phyloP scores from a whole-genome alignment of 116 monocot genomes.

The Thalassia testudinum region DNA sequence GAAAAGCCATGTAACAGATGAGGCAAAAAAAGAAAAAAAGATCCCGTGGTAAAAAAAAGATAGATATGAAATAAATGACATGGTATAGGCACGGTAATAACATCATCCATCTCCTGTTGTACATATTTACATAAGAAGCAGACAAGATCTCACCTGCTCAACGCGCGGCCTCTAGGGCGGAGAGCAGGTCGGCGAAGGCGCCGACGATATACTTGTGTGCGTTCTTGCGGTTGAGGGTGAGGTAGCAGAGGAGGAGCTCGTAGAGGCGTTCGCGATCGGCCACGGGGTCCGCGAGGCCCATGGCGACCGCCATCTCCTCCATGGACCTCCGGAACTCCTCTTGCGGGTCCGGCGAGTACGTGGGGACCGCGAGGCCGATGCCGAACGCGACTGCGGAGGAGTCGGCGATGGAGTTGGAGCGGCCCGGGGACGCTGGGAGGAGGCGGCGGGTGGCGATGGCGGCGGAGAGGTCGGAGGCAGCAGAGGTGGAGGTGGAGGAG shows the following conservation, averaged over 20 bases:
- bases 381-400: slow-evolving; percentile 6
- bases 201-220: slow-evolving; percentile 59
- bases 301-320: slow-evolving; percentile 72
- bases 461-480: slow-evolving; percentile 22
- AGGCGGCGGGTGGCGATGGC: slow-evolving; percentile 38
- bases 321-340: slow-evolving; percentile 64
- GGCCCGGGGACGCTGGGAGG: slow-evolving; percentile 32
- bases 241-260: slow-evolving; percentile 78
- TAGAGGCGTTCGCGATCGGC: slow-evolving; percentile 14
- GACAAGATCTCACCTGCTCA: too few relatives aligned
- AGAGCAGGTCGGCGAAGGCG: slow-evolving; percentile 67
- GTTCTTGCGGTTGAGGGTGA: slow-evolving; percentile 55
- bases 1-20: too few relatives aligned
- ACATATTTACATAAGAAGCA: too few relatives aligned
- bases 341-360: slow-evolving; percentile 55
- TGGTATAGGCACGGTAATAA: too few relatives aligned
- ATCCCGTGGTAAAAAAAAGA: too few relatives aligned
- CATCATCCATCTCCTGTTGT: too few relatives aligned
- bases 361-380: slow-evolving; percentile 43
- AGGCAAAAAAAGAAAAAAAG: too few relatives aligned
- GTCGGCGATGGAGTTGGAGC: slow-evolving; percentile 62
- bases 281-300: slow-evolving; percentile 11
- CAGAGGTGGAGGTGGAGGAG: background rate
- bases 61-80: too few relatives aligned
- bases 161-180: slow-evolving; percentile 1